These are phyloP conservation scores for Nematocida displodere DNA, from an alignment of 371 early-diverging fungal species.

Conservation along the genomic window DNA sequence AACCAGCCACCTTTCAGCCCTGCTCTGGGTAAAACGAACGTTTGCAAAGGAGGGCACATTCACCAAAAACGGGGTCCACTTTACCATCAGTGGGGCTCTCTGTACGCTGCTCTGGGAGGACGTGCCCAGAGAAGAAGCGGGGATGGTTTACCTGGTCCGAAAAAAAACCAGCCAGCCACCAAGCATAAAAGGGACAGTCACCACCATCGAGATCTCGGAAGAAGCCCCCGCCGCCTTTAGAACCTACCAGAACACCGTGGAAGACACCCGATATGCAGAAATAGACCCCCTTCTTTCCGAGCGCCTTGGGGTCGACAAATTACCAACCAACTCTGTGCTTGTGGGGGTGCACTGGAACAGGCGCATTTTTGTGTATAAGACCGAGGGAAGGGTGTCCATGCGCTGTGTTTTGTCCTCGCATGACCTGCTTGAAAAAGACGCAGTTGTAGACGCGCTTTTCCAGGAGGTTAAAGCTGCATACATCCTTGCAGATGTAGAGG, in stretches of 20 bases:
- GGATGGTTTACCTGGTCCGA: background rate
- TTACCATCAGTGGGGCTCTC: background rate
- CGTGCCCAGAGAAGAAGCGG: background rate
- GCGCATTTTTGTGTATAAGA: background rate
- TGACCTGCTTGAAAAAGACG: background rate
- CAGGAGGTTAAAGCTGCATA: slow-evolving; percentile 21
- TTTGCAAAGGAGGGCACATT: background rate
- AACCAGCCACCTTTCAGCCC: background rate
- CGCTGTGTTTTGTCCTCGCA: background rate
- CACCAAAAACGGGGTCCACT: background rate
- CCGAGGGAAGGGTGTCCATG: background rate
- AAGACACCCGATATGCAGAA: background rate
- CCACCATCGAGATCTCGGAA: background rate
- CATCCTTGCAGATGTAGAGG: background rate
- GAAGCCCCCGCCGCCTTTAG: background rate
- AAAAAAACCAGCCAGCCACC: background rate
- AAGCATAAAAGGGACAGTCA: background rate
- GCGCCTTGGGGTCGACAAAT: background rate
- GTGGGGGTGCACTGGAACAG: slow-evolving; percentile 6
- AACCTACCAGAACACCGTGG: background rate
- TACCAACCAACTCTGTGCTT: background rate
- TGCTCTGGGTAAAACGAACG: slow-evolving; percentile 12
- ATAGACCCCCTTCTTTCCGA: slow-evolving; percentile 11
- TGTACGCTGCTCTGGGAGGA: background rate
- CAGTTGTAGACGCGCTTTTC: background rate